Conservation (phyloP, 1,139 yeast genomes). For the Kodamaea derodonti region DNA sequence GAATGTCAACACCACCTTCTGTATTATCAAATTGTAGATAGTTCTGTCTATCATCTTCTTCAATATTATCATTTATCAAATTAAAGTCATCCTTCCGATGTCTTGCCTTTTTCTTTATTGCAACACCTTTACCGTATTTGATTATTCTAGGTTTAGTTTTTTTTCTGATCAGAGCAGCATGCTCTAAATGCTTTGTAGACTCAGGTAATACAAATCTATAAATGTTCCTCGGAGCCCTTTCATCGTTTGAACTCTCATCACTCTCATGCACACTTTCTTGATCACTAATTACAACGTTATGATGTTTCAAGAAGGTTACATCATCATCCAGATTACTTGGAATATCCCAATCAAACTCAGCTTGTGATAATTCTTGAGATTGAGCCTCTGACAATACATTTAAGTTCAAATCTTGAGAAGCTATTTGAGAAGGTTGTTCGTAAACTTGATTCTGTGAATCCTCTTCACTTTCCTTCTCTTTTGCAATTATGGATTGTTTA, state of each 20-base stretch:
- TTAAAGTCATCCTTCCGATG: slow-evolving; percentile 5
- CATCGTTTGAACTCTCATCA: slow-evolving; percentile 1
- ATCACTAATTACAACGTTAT: not conserved
- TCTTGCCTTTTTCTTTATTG: slow-evolving; percentile 22
- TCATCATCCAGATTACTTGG: slow-evolving; percentile 5
- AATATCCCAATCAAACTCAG: not conserved
- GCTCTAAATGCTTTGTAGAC: slow-evolving; percentile 30
- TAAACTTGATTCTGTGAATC: slow-evolving; percentile 2
- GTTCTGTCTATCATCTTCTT: slow-evolving; percentile 6
- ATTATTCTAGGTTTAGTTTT: slow-evolving; percentile 3
- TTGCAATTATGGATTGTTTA: slow-evolving; percentile 13
- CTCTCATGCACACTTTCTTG: not conserved
- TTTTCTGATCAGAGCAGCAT: slow-evolving; percentile 7
- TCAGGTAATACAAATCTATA: slow-evolving; percentile 38
- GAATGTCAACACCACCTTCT: slow-evolving; percentile 2
- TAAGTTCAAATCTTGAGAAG: not conserved
- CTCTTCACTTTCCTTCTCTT: slow-evolving; percentile 2
- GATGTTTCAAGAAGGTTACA: not conserved
- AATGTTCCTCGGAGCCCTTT: slow-evolving; percentile 16
- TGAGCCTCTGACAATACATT: no score
- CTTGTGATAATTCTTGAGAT: not conserved
- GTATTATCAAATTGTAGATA: slow-evolving; percentile 10
- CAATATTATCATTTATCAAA: slow-evolving; percentile 12
- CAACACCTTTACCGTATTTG: slow-evolving; percentile 35
- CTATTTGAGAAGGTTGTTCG: not conserved